Base-by-base conservation (phyloP, 352 stramenopile genomes). In the Pythium biforme region DNA sequence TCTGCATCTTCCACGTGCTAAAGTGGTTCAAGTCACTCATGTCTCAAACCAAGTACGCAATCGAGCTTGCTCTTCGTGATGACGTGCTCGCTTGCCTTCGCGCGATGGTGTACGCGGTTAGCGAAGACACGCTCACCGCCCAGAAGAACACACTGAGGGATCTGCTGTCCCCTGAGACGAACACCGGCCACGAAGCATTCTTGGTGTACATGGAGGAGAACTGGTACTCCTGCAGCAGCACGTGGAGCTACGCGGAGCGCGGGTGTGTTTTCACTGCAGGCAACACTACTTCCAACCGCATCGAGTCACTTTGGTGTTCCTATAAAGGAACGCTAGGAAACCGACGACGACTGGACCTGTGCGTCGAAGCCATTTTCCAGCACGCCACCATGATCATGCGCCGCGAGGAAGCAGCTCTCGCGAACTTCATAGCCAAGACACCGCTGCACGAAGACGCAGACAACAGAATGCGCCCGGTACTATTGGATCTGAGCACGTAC, bases 1-100 rank as follows among this genome's bases (percentile, higher is more conserved):
- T 52, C 1, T 52, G 46, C 46, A 52, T 52, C 20, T 52, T 52
- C 46, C 46, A 52, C 46, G 23, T 52, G 10, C 5, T 52, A 5
- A 33, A 52, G 46, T 49, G 41, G 41, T 49, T 49, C 20, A 49
- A 49, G 20, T 27, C 7, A 7, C n/a, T 49, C 7, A 25, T 49
- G 8, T 10, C 19, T 4, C n/a, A 49, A 7, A 6, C 19, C 19
- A 49, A 49, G 41, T 49, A 49, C 41, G 7, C 7, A 3, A 27
- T 49, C 5, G 41, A 25, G 8, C 19, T 27, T 0, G 19, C 41
- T 5, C 8, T 49, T n/a, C 41, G 41, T 7, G 41, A 49, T 7
- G 41, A 49, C 7, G 41, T 49, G 41, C 9, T 27, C 8, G n/a
- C 7, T 25, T 49, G 41, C n/a, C 20, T 49, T 6, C 1, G 20